A percentile compares a stretch with the other conserved stretches of the same genome.
Evolutionary conservation across 495 filamentous ascomycete genomes (phyloP).

Genomic region (Aspergillus incahuasiensis): DNA sequence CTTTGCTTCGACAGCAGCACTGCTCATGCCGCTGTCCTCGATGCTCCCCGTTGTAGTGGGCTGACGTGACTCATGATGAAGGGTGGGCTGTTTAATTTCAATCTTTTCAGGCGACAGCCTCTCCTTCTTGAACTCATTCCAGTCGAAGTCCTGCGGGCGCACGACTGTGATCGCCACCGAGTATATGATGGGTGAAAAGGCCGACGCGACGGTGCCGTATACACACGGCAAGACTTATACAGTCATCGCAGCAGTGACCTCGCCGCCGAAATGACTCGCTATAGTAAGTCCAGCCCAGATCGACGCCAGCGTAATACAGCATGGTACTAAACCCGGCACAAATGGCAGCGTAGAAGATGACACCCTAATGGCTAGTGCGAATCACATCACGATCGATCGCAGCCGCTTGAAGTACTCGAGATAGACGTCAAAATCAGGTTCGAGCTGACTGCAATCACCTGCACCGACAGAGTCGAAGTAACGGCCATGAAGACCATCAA

Average conservation of each 20-base stretch:
- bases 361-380: constrained; percentile 20
- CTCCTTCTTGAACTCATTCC: constrained; percentile 20
- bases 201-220: constrained; percentile 24
- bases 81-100: not conserved
- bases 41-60: not conserved
- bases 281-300: constrained; percentile 19
- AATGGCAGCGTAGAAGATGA: constrained; percentile 19
- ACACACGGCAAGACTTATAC: constrained; percentile 30
- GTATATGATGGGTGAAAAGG: constrained; percentile 15
- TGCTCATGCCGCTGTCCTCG: not conserved
- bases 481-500: constrained; percentile 33
- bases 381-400: constrained; percentile 22
- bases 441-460: constrained; percentile 30
- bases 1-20: not conserved
- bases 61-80: constrained; percentile 8
- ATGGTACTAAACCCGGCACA: constrained; percentile 16
- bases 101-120: not conserved
- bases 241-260: constrained; percentile 31
- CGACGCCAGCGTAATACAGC: constrained; percentile 11
- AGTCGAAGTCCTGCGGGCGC: constrained; percentile 2
- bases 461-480: constrained; percentile 22
- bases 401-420: constrained; percentile 29
- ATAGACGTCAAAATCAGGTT: constrained; percentile 35
- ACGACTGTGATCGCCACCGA: constrained; percentile 16
- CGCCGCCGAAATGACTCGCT: constrained; percentile 30